Percentiles rank a stretch among this genome's conserved stretches.
Evolutionary conservation across 108 stramenopile genomes (phyloP).

Genomic region (Conticribra guillardii): DNA sequence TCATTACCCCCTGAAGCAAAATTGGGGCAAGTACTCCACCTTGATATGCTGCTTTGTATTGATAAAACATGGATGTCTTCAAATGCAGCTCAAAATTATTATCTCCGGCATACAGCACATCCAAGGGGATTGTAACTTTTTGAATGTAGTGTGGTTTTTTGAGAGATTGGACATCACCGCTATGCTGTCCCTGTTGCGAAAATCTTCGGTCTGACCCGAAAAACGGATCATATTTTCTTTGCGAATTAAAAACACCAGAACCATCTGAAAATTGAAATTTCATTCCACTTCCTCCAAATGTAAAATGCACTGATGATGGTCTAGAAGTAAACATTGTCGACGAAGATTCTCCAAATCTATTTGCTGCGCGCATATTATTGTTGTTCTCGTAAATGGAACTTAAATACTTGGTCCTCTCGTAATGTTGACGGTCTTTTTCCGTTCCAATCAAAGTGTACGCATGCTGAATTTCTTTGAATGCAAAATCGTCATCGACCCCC

Average conservation of each 20-base stretch:
- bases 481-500: slow-evolving; percentile 45
- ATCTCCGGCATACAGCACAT: slow-evolving; percentile 61
- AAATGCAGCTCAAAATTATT: slow-evolving; percentile 39
- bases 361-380: no score
- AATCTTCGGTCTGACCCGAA: background rate
- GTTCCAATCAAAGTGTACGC: slow-evolving; percentile 71
- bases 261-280: slow-evolving; percentile 29
- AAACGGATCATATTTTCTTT: background rate
- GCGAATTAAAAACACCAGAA: background rate
- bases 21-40: slow-evolving; percentile 51
- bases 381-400: slow-evolving; percentile 1
- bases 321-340: slow-evolving; percentile 4
- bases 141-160: slow-evolving; percentile 70
- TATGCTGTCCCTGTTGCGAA: background rate
- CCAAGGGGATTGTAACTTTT: slow-evolving; percentile 60
- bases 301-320: slow-evolving; percentile 35
- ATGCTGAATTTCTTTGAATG: slow-evolving; percentile 78
- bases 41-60: slow-evolving; percentile 59
- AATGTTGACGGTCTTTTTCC: slow-evolving; percentile 53
- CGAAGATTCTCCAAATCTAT: no score
- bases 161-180: background rate
- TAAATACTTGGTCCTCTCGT: slow-evolving; percentile 34
- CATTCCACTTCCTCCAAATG: slow-evolving; percentile 29
- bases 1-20: slow-evolving; percentile 45
- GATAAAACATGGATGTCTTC: slow-evolving; percentile 50